Evolutionary conservation across 73 alveolate genomes (phyloP), one percentile per base, ranked within the genome.

Genomic region (Chromera velia): DNA sequence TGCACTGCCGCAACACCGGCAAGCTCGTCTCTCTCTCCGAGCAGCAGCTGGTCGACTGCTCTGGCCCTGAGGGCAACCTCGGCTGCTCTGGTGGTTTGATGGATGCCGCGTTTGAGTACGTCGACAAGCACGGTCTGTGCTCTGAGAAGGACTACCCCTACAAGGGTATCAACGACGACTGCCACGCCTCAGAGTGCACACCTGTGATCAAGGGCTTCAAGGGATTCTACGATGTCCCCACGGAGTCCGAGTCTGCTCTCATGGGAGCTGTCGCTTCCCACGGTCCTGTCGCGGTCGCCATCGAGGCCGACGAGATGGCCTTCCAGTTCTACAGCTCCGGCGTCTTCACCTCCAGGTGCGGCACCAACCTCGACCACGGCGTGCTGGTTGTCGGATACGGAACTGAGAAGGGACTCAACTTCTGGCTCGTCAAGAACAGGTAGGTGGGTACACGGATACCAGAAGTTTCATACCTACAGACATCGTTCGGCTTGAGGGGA

Each of bases 21-120:
- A 67, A 70, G 69, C 88, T 93, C 74, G 79, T 75, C 70, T 34
- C 81, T 81, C 70, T 89, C 81, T 85, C 94, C 22, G 96, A 91
- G 70, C 94, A 92, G 91, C 92, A 91, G 80, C 88, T 94, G 80
- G 94, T 92, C 71, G 97, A 94, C 74, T 94, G 98, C 88, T 88
- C 92, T 34, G 75, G 70, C 28, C 47, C 33, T 28, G 89, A 74
- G 46, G 90, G 87, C 28, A 91, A 89, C 87, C 68, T 71, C 66
- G 91, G 92, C 66, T 91, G 97, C 81, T 27, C 64, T 47, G 97
- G 97, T 31, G 97, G 97, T 33, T 76, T 81, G 71, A 89, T 87
- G 94, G 94, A 87, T 75, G 72, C 74, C 46, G 94, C 94, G 46
- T 91, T 87, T 73, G 28, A 82, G 66, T 91, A 89, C 84, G 84